Evolutionary conservation across 139 green algal genomes (phyloP).

Genomic region (Tetratostichococcus sp.): DNA sequence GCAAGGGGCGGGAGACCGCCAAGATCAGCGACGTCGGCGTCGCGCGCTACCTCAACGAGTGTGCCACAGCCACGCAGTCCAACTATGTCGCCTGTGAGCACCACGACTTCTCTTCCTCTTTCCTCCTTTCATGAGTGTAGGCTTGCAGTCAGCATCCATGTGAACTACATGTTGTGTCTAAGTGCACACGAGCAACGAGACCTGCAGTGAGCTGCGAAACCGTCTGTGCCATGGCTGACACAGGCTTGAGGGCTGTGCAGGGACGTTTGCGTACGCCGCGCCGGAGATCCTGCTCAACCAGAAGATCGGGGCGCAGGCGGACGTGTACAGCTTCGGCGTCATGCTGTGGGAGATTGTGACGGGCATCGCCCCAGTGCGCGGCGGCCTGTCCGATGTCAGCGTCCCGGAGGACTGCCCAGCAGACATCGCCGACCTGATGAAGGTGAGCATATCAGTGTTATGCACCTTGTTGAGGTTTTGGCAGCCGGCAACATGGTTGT

Average conservation of each 20-base stretch:
- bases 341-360: slow-evolving; percentile 28
- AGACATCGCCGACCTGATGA: slow-evolving; percentile 14
- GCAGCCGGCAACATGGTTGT: no score
- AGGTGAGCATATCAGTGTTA: not conserved
- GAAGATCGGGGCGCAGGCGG: slow-evolving; percentile 2
- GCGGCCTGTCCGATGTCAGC: slow-evolving; percentile 11
- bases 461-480: no score
- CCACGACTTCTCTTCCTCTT: no score
- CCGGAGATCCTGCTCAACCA: not conserved
- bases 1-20: not conserved
- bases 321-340: slow-evolving; percentile 22
- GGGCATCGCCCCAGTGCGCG: slow-evolving; percentile 1
- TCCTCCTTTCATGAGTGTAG: no score
- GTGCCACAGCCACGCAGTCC: not conserved
- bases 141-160: no score
- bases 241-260: no score
- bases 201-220: no score
- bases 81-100: not conserved
- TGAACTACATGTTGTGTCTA: no score
- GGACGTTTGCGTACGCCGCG: no score
- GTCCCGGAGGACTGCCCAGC: slow-evolving; percentile 22
- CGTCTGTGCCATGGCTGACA: no score
- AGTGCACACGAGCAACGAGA: no score
- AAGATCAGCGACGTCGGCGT: slow-evolving; percentile 21
- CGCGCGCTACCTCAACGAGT: slow-evolving; percentile 9